Evolutionary conservation across 352 stramenopile species (phyloP), one percentile per base, ranked within the genome.

Genomic region (Phytophthora aleatoria): DNA sequence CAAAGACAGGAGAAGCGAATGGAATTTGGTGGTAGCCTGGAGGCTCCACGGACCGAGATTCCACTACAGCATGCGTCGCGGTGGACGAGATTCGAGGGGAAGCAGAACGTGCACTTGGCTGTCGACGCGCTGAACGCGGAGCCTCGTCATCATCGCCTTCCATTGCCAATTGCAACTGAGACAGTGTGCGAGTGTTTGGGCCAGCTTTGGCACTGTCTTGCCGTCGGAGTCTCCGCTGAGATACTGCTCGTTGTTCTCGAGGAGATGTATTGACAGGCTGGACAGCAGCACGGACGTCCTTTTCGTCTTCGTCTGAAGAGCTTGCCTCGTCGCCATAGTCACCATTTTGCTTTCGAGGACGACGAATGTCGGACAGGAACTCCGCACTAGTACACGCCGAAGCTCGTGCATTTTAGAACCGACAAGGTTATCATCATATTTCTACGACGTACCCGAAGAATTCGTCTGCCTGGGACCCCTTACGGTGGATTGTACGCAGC

Each of bases 401-500:
- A 20, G 3, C 11, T 15, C 48, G 38, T 3, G 31, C 8, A 67
- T 3, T 8, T 35, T 35, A 16, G 9, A 31, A 11, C 9, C 5
- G 30, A 3, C 3, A 49, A 44, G 6, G 47, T 12, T 16, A 36
- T 5, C 24, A 44, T 47, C 30, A 59, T 45, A 51, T 49, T 16
- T 15, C 31, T 9, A 50, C 45, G 8, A 56, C 67, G 27, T 31
- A 87, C 77, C 80, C 73, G 51, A 85, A 92, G 64, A 87, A 87
- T 44, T 87, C 71, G 30, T 92, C 79, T 11, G 83, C 83, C 35
- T 92, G 81, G 0, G 69, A 89, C 0, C 73, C 79, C 33, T 92
- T 92, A 11, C 79, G 76, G 24, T 92, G 79, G 31, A 92, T 78
- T 13, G 83, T 92, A 33, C 81, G 69, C 15, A 92, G 59, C 10